A percentile compares a stretch with the other conserved stretches of the same genome.
phyloP scores from a whole-genome alignment of 148 eudicot species.

The Arbutus unedo region DNA sequence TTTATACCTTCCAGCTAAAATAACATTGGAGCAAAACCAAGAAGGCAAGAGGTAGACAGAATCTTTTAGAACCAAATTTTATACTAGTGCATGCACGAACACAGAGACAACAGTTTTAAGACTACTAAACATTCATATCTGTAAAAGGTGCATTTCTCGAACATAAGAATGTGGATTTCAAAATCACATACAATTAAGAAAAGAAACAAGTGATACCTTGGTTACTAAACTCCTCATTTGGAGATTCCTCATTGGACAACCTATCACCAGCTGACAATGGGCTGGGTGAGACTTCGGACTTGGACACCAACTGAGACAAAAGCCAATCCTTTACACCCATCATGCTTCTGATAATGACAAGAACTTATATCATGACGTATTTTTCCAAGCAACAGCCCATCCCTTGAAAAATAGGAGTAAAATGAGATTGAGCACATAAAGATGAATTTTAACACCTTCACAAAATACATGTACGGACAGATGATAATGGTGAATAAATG shows the following conservation, averaged over 20 bases:
- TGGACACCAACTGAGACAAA: constrained; percentile 75
- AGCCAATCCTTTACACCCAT: constrained; percentile 96
- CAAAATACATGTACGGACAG: neutral
- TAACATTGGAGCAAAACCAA: neutral
- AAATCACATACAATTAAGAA: neutral
- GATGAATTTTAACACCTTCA: neutral
- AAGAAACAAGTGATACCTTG: constrained; percentile 45
- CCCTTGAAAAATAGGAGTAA: neutral
- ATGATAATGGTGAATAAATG: neutral
- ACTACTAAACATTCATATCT: neutral
- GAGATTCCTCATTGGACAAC: constrained; percentile 41
- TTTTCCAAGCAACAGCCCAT: constrained; percentile 2
- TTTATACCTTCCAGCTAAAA: neutral
- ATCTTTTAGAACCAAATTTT: neutral
- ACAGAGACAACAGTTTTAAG: neutral
- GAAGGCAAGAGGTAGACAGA: neutral
- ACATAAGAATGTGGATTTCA: neutral
- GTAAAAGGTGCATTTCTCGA: neutral
- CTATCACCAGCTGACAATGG: constrained; percentile 55
- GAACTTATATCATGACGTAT: neutral
- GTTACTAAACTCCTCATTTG: constrained; percentile 34
- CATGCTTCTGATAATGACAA: constrained; percentile 51
- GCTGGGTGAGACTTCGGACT: constrained; percentile 57
- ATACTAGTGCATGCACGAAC: neutral
- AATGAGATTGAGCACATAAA: neutral